phyloP scores from a whole-genome alignment of 306 rosid species.

The Alnus glutinosa region DNA sequence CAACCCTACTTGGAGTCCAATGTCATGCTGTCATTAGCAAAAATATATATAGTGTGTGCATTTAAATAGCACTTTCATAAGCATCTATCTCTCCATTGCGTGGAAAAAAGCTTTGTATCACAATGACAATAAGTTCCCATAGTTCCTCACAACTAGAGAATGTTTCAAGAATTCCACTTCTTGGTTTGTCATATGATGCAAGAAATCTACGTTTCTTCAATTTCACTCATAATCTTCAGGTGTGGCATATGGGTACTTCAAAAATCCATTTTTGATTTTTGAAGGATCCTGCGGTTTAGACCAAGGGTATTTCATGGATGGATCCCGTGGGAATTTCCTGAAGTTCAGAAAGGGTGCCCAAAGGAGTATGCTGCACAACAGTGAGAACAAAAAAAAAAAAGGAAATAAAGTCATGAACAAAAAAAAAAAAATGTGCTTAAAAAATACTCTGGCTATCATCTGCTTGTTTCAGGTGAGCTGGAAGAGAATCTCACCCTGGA shows the following conservation, averaged over 20 bases:
- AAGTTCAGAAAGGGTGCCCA: constrained; percentile 98
- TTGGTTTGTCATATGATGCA: not conserved
- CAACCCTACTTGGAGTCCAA: too few relatives aligned
- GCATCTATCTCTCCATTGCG: too few relatives aligned
- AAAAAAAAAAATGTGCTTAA: not conserved
- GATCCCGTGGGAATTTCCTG: constrained; percentile 91
- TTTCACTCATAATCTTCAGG: constrained; percentile 68
- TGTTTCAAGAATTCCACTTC: constrained; percentile 7
- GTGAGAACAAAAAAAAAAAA: not conserved
- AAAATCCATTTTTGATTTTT: constrained; percentile 43
- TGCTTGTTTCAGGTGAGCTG: too few relatives aligned
- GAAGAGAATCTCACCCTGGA: constrained; percentile 59
- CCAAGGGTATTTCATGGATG: constrained; percentile 86
- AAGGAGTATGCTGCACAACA: constrained; percentile 57
- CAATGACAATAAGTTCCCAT: too few relatives aligned
- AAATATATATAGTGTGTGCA: too few relatives aligned
- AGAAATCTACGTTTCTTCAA: not conserved
- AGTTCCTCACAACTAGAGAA: constrained; percentile 6
- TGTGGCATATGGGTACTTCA: constrained; percentile 69
- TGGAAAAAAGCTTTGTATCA: too few relatives aligned
- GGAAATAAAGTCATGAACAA: not conserved
- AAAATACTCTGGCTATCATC: too few relatives aligned
- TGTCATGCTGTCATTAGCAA: too few relatives aligned
- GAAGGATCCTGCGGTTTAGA: constrained; percentile 71
- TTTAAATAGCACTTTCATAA: too few relatives aligned